These are phyloP conservation scores for Penicillium vulpinum DNA, from an alignment of 2,329 filamentous ascomycete species.

Conservation along the genomic window DNA sequence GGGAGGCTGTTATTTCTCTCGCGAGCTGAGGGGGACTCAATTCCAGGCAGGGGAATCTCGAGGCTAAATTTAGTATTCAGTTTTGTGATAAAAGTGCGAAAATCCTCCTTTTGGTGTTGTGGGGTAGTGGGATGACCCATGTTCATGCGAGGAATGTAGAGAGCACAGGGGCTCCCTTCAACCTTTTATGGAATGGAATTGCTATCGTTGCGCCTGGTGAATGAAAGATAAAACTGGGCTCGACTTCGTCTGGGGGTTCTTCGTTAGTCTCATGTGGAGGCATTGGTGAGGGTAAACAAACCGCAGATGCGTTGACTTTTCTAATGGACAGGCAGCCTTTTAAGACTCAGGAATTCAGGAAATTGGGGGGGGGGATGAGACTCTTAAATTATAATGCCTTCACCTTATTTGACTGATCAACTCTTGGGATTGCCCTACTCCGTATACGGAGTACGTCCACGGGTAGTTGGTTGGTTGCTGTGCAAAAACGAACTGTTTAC, in stretches of 20 bases:
- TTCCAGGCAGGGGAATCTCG: slow-evolving; percentile 31
- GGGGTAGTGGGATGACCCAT: slow-evolving; percentile 22
- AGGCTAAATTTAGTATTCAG: slow-evolving; percentile 40
- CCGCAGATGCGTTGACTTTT: background rate
- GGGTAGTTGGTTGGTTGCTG: background rate
- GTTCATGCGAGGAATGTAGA: background rate
- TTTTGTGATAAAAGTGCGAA: slow-evolving; percentile 29
- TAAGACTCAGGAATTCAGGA: background rate
- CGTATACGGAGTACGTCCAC: background rate
- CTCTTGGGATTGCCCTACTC: background rate
- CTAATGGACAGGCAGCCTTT: too few species aligned
- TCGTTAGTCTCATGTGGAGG: background rate
- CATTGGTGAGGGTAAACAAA: background rate
- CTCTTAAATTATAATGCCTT: background rate
- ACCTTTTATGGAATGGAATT: background rate
- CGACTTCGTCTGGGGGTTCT: background rate
- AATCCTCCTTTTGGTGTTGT: slow-evolving; percentile 22
- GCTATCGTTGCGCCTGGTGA: too few species aligned
- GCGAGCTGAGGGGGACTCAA: slow-evolving; percentile 20
- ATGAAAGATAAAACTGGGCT: background rate
- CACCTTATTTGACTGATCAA: background rate
- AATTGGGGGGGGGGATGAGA: background rate
- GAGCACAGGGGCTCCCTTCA: background rate
- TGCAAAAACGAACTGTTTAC: background rate
- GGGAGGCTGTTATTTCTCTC: slow-evolving; percentile 16